Conservation (phyloP, 306 rosid genomes). For the Elaeagnus macrophylla region DNA sequence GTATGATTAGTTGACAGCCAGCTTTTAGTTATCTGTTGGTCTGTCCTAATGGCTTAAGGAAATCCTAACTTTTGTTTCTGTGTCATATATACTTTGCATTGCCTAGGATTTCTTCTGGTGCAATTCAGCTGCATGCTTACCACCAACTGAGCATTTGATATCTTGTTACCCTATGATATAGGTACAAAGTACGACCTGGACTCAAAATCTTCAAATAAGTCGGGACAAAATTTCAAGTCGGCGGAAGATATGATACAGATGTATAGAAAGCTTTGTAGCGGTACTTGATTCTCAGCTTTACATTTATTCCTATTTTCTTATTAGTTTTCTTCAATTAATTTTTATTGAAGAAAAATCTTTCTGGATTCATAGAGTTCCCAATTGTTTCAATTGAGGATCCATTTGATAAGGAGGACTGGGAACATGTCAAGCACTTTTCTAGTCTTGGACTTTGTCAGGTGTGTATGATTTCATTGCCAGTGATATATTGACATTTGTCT, state of each 20-base stretch:
- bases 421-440: slow-evolving; percentile 57
- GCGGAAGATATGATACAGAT: slow-evolving; percentile 77
- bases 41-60: neutral
- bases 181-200: slow-evolving; percentile 92
- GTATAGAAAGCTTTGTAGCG: slow-evolving; percentile 67
- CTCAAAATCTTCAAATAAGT: slow-evolving; percentile 56
- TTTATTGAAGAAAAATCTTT: slow-evolving; percentile 16
- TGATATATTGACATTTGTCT: too few species aligned
- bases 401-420: slow-evolving; percentile 97
- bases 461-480: slow-evolving; percentile 11
- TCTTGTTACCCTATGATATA: slow-evolving; percentile 23
- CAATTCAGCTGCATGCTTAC: neutral
- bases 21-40: neutral
- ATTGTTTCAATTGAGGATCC: slow-evolving; percentile 91
- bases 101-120: slow-evolving; percentile 7
- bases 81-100: neutral
- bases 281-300: slow-evolving; percentile 30
- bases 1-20: too few species aligned
- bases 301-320: slow-evolving; percentile 2
- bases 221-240: slow-evolving; percentile 76
- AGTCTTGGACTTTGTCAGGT: slow-evolving; percentile 77
- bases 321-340: slow-evolving; percentile 5
- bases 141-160: neutral
- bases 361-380: slow-evolving; percentile 51
- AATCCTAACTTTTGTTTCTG: neutral